Base-by-base conservation (phyloP, 2,329 filamentous ascomycete species). In the Orbilia brochopaga region DNA sequence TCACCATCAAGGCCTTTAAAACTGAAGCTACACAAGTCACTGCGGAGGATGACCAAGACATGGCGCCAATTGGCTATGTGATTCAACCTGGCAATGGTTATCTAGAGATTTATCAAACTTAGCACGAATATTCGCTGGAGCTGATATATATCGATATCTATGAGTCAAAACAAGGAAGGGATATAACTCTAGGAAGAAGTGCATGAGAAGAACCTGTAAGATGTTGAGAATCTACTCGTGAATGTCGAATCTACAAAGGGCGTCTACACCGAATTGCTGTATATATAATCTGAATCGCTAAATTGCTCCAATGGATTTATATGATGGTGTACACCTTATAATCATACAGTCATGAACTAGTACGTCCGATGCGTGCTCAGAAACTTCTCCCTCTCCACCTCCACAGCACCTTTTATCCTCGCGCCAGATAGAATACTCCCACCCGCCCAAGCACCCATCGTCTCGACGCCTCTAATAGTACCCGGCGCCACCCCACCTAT, bases 301-400 rank as follows among this genome's bases (percentile, higher is more conserved):
- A 32, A 32, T 32, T 32, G 27, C 3, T 32, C 27, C 27, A n/a
- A n/a, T n/a, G n/a, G n/a, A n/a, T n/a, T n/a, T n/a, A n/a, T n/a
- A n/a, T n/a, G n/a, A n/a, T n/a, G n/a, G n/a, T n/a, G n/a, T n/a
- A n/a, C n/a, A n/a, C n/a, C n/a, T n/a, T n/a, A n/a, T n/a, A n/a
- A n/a, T n/a, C n/a, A n/a, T n/a, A n/a, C n/a, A n/a, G n/a, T 27
- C 8, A 21, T 19, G 46, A 13, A 51, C 54, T 46, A n/a, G n/a
- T n/a, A 61, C 50, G 59, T 55, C 40, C 67, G 54, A 42, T 72
- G 55, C 13, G 73, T 70, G 27, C 69, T 75, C 40, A 88, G 77
- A 74, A 87, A 89, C 48, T 83, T 84, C 54, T 89, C 87, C 24
- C 85, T 81, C 75, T 88, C 86, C 19, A 89, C 83, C 77, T 89